Evolutionary conservation across 2,329 filamentous ascomycete species (phyloP).

Genomic region (Fusarium circinatum): DNA sequence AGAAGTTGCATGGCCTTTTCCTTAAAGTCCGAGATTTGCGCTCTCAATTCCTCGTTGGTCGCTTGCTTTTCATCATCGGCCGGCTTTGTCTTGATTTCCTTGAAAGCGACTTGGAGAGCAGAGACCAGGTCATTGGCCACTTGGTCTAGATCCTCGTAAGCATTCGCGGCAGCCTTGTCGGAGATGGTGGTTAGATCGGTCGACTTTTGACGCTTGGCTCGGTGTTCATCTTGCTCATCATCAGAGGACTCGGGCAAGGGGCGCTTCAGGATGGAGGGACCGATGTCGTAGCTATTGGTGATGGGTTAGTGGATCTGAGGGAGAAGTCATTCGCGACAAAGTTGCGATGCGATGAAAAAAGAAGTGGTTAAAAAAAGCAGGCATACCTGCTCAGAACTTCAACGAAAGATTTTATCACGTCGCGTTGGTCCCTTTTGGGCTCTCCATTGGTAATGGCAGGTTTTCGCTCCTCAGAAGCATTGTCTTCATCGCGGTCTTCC

Average conservation of each 20-base stretch:
- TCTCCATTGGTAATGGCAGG: conserved; percentile 39
- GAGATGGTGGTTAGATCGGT: conserved; percentile 60
- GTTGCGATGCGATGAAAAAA: conserved; percentile 19
- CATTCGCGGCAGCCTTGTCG: conserved; percentile 62
- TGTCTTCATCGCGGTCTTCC: conserved; percentile 51
- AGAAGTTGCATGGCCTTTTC: conserved; percentile 71
- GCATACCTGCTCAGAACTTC: conserved; percentile 53
- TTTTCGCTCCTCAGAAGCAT: conserved; percentile 44
- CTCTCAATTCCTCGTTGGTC: conserved; percentile 50
- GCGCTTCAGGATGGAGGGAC: conserved; percentile 65
- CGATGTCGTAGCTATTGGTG: conserved; percentile 61
- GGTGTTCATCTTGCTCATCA: conserved; percentile 60
- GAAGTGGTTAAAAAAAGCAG: conserved; percentile 10
- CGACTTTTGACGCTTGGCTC: conserved; percentile 70
- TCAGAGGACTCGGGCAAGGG: conserved; percentile 57
- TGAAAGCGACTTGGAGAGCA: conserved; percentile 59
- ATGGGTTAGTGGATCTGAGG: conserved; percentile 45
- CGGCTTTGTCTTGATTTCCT: conserved; percentile 55
- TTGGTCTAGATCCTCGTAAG: conserved; percentile 71
- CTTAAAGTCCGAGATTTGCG: conserved; percentile 66
- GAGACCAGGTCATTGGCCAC: conserved; percentile 67
- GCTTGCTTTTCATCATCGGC: conserved; percentile 45
- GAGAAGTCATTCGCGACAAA: conserved; percentile 15
- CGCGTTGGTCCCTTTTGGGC: conserved; percentile 46
- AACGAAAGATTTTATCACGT: conserved; percentile 53